These are phyloP conservation scores for Lithocarpus polystachyus DNA, from an alignment of 306 rosid genomes.

Conservation along the genomic window DNA sequence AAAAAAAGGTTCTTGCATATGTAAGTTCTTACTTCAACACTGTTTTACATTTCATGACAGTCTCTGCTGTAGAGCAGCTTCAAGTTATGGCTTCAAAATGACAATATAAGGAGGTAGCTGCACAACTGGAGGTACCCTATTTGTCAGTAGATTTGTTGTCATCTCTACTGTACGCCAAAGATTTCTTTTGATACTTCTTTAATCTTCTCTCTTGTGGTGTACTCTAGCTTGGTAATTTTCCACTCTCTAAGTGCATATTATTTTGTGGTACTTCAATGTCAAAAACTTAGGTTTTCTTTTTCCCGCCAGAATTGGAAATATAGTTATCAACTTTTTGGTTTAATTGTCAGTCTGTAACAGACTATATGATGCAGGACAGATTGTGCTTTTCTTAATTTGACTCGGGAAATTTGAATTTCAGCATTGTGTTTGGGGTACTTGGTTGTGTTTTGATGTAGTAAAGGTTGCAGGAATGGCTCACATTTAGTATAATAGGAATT, in stretches of 20 bases:
- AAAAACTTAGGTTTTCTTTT: neutral
- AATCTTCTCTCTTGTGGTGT: neutral
- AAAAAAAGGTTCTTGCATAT: too few species aligned
- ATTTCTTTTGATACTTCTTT: neutral
- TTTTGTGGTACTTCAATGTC: neutral
- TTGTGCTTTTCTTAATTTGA: neutral
- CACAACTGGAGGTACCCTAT: slow-evolving; percentile 85
- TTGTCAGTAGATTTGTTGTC: neutral
- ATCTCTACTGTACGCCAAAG: neutral
- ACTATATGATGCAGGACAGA: neutral
- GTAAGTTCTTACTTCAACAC: neutral
- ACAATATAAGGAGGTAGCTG: slow-evolving; percentile 93
- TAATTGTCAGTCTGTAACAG: neutral
- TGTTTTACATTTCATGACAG: slow-evolving; percentile 49
- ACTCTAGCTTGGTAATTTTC: neutral
- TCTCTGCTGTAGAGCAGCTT: slow-evolving; percentile 99
- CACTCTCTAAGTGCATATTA: neutral
- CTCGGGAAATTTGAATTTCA: neutral
- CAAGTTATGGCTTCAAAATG: slow-evolving; percentile 98
- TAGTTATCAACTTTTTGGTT: neutral
- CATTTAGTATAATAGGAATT: neutral
- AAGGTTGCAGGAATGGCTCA: neutral
- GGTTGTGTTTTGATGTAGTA: neutral
- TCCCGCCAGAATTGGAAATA: neutral
- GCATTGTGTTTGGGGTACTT: neutral